Percentiles rank a stretch among this genome's conserved stretches.
Conservation (phyloP, 768 basidiomycete genomes). For the Vararia minispora region DNA sequence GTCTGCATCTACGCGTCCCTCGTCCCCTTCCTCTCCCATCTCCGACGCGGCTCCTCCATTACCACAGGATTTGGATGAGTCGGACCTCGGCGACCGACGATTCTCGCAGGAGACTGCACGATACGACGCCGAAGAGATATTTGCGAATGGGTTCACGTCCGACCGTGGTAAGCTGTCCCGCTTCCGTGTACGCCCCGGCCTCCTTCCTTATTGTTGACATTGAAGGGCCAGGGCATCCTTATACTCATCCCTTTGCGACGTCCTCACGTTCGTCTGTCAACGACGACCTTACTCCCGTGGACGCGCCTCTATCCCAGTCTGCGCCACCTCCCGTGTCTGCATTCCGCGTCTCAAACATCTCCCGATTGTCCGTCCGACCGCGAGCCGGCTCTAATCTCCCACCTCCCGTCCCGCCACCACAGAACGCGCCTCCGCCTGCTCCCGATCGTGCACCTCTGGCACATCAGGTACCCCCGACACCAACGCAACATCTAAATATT, state of each 20-base stretch:
- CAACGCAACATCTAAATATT: conserved; percentile 26
- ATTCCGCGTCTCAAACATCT: conserved; percentile 8
- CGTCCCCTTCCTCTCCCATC: conserved; percentile 39
- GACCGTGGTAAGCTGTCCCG: conserved; percentile 7
- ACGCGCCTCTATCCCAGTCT: conserved; percentile 1
- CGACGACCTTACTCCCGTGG: conserved; percentile 17
- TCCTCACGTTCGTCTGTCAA: background rate
- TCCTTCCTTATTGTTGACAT: too few species aligned
- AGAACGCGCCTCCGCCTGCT: conserved; percentile 48
- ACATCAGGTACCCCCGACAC: conserved; percentile 21
- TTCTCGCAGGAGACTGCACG: conserved; percentile 14
- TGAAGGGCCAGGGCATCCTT: background rate
- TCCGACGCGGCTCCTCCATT: conserved; percentile 28
- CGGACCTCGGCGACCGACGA: conserved; percentile 9
- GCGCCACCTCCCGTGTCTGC: conserved; percentile 15
- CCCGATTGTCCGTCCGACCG: conserved; percentile 29
- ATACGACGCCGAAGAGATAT: conserved; percentile 14
- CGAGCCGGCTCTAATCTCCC: conserved; percentile 50
- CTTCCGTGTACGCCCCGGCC: background rate
- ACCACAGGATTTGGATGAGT: conserved; percentile 15
- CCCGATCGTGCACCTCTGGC: conserved; percentile 24
- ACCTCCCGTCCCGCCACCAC: conserved; percentile 55
- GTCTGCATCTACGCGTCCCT: conserved; percentile 40
- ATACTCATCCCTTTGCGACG: conserved; percentile 4
- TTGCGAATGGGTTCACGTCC: conserved; percentile 1